phyloP scores from a whole-genome alignment of 805 yeast genomes.

The Candida sonorensis region DNA sequence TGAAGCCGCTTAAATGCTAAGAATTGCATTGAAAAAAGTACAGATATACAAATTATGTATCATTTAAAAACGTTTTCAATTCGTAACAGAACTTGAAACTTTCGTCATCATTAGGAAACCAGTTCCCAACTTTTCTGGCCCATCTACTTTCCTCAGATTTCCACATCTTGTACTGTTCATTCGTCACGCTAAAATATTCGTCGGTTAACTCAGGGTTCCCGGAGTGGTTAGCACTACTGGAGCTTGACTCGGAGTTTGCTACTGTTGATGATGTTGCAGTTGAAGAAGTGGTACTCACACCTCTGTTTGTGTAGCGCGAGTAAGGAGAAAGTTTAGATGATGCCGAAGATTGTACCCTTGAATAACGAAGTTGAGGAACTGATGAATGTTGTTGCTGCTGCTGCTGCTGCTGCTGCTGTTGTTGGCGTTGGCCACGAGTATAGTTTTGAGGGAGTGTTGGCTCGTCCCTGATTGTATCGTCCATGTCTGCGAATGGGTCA shows the following conservation, averaged over 20 bases:
- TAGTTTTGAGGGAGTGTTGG: no score
- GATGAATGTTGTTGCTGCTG: no score
- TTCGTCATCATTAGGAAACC: constrained; percentile 27
- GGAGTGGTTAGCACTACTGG: no score
- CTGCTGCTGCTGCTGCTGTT: background rate
- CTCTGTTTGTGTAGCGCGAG: background rate
- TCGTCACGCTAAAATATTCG: constrained; percentile 17
- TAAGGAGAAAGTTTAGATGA: background rate
- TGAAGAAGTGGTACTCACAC: background rate
- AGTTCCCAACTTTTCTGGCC: constrained; percentile 28
- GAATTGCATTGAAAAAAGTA: no score
- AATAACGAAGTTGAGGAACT: background rate
- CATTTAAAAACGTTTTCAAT: constrained; percentile 22
- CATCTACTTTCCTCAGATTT: constrained; percentile 28
- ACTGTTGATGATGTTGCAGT: constrained; percentile 1
- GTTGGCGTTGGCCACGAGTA: no score
- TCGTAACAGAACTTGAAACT: constrained; percentile 24
- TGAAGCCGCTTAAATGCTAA: no score
- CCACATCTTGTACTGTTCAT: constrained; percentile 24
- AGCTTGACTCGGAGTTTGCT: background rate
- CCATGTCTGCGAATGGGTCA: constrained; percentile 44
- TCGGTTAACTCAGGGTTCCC: constrained; percentile 1
- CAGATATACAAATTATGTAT: constrained; percentile 14
- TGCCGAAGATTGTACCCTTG: background rate
- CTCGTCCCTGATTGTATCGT: constrained; percentile 27